Conservation (phyloP, 2,329 filamentous ascomycete genomes). For the Calonectria crousiana region DNA sequence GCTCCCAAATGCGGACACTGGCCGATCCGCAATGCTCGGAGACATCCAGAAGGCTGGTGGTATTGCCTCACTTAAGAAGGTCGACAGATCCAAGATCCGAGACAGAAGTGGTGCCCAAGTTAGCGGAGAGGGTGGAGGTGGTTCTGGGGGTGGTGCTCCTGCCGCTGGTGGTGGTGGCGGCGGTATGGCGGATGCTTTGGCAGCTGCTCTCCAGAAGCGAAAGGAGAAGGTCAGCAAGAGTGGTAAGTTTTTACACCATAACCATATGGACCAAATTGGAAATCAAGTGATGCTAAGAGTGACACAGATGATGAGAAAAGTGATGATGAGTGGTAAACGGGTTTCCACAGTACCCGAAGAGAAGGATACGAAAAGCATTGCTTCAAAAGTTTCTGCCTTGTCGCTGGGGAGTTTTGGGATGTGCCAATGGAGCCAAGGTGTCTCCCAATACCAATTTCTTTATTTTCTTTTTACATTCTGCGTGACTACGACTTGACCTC, state of each 20-base stretch:
- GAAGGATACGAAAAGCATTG: slow-evolving; percentile 27
- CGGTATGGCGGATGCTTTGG: slow-evolving; percentile 85
- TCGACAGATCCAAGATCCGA: slow-evolving; percentile 76
- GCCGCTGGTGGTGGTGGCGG: slow-evolving; percentile 65
- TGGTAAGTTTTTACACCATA: slow-evolving; percentile 73
- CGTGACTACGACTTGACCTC: slow-evolving; percentile 11
- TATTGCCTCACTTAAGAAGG: slow-evolving; percentile 79
- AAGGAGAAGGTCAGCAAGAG: slow-evolving; percentile 96
- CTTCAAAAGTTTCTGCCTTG: slow-evolving; percentile 24
- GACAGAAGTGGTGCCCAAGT: slow-evolving; percentile 77
- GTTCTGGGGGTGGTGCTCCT: slow-evolving; percentile 55
- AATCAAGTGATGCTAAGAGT: slow-evolving; percentile 21
- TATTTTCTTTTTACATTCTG: slow-evolving; percentile 23
- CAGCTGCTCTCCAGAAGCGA: slow-evolving; percentile 81
- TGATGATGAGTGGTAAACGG: slow-evolving; percentile 76
- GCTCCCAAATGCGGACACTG: slow-evolving; percentile 56
- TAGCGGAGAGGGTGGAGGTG: slow-evolving; percentile 65
- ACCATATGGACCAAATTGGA: background rate
- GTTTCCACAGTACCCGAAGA: slow-evolving; percentile 22
- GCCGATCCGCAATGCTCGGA: slow-evolving; percentile 73
- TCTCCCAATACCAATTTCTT: slow-evolving; percentile 12
- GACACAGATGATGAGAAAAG: slow-evolving; percentile 79
- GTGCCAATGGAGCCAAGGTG: slow-evolving; percentile 10
- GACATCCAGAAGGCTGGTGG: slow-evolving; percentile 79
- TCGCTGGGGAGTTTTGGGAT: slow-evolving; percentile 21